These are phyloP conservation scores for Ananas comosus DNA, from an alignment of 176 grass and related monocot species.

Conservation along the genomic window DNA sequence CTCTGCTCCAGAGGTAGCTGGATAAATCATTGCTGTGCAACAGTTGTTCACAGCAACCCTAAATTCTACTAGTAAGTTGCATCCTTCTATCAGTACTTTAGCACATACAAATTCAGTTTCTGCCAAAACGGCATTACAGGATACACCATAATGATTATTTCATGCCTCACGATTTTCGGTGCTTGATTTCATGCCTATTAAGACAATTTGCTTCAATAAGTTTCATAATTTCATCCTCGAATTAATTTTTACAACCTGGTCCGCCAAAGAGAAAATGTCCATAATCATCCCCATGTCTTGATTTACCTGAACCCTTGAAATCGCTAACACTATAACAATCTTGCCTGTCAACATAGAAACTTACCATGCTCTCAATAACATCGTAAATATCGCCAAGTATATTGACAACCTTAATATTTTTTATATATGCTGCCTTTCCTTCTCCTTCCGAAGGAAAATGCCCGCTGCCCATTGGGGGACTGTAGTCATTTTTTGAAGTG, in stretches of 20 bases:
- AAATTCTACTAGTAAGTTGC: too few species aligned
- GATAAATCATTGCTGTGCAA: too few species aligned
- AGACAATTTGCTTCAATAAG: too few species aligned
- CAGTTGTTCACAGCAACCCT: too few species aligned
- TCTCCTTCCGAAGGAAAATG: neutral
- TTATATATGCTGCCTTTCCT: neutral
- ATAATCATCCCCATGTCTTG: neutral
- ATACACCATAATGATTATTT: too few species aligned
- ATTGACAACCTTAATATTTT: neutral
- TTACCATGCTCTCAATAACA: neutral
- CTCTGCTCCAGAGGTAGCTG: too few species aligned
- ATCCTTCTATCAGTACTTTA: too few species aligned
- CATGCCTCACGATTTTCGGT: too few species aligned
- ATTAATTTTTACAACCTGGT: neutral
- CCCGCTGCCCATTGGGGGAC: slow-evolving; percentile 7
- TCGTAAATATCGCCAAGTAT: neutral
- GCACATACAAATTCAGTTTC: too few species aligned
- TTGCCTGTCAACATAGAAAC: neutral
- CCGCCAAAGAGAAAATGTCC: neutral
- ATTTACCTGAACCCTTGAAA: neutral
- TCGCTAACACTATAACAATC: neutral
- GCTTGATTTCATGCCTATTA: too few species aligned
- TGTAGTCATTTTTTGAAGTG: neutral
- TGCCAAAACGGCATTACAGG: too few species aligned
- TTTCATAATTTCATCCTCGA: neutral